Base-by-base conservation (phyloP, 495 filamentous ascomycete genomes). In the Elasticomyces elasticus region DNA sequence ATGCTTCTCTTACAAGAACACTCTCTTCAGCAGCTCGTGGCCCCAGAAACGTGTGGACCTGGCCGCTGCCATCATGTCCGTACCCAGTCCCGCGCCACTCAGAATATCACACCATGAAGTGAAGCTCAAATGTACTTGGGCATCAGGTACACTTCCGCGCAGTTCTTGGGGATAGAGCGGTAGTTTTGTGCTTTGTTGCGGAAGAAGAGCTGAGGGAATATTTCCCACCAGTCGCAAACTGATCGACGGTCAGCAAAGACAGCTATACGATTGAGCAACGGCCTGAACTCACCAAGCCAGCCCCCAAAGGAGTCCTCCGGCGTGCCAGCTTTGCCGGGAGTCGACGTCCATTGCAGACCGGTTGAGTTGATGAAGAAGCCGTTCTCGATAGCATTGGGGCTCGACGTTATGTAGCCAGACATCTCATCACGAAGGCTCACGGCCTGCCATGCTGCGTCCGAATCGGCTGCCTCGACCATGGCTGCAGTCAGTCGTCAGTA, bases 341-440 rank as follows among this genome's bases (percentile, higher is more conserved):
- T 13, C 24, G 35, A 51, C 30, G 49, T 25, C 49, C 37, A 56
- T 46, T 50, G 53, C 46, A 56, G 25, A 15, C 53, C 53, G 7
- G 53, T 56, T 22, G n/a, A 1, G 46, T 56, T 50, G 45, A 56
- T 40, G 46, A 49, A 56, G 46, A 49, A 56, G 22, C 53, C 53
- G 10, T 15, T 44, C 45, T 49, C 17, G 27, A 28, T 31, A 6
- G 25, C 45, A 23, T 51, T 23, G 5, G 3, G 13, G 28, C n/a
- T 22, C 19, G 28, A 22, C 11, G 19, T 41, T 33, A 33, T 49
- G 52, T 27, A 24, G 19, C 17, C 19, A n/a, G n/a, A n/a, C n/a
- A n/a, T n/a, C 1, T 27, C 52, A n/a, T n/a, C 52, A 23, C 37
- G 22, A 42, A 54, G 23, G 41, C 43, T 41, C 7, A 54, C 52